A percentile compares a stretch with the other conserved stretches of the same genome.
phyloP scores from a whole-genome alignment of 331 rosid species.

The Rhamnella rubrinervis region DNA sequence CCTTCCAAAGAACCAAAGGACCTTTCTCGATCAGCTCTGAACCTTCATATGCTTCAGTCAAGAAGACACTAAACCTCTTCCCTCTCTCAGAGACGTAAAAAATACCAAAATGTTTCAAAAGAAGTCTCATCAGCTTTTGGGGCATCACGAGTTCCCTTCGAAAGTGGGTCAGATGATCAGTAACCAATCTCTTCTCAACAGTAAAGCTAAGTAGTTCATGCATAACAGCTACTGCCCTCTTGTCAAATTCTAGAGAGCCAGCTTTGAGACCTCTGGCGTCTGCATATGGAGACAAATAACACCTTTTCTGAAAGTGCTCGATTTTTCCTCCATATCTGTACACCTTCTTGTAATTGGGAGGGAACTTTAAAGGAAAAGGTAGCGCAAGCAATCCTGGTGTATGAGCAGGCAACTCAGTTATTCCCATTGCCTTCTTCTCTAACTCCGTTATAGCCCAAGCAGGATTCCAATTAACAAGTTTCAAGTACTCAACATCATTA shows the following conservation, averaged over 20 bases:
- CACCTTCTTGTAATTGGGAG: conserved; percentile 60
- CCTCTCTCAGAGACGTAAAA: conserved; percentile 94
- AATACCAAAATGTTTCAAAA: conserved; percentile 78
- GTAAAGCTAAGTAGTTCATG: conserved; percentile 83
- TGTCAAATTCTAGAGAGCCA: conserved; percentile 78
- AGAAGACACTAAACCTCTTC: conserved; percentile 85
- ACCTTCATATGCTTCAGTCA: conserved; percentile 73
- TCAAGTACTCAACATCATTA: conserved; percentile 56
- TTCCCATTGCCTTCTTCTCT: conserved; percentile 56
- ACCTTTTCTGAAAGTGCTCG: conserved; percentile 62
- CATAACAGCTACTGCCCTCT: conserved; percentile 89
- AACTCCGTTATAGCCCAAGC: conserved; percentile 74
- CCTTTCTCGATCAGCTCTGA: conserved; percentile 71
- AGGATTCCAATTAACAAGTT: conserved; percentile 80
- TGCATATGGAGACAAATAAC: conserved; percentile 82
- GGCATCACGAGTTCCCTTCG: conserved; percentile 86
- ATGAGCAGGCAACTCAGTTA: conserved; percentile 27
- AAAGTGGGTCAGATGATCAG: conserved; percentile 90
- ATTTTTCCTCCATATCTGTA: conserved; percentile 60
- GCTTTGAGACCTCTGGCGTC: conserved; percentile 63
- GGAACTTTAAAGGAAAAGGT: conserved; percentile 73
- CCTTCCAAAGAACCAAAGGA: conserved; percentile 80
- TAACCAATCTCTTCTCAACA: conserved; percentile 75
- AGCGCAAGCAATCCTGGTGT: conserved; percentile 63
- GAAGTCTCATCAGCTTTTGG: conserved; percentile 85